Conservation (phyloP, 768 basidiomycete genomes). For the Lactarius sanguifluus region DNA sequence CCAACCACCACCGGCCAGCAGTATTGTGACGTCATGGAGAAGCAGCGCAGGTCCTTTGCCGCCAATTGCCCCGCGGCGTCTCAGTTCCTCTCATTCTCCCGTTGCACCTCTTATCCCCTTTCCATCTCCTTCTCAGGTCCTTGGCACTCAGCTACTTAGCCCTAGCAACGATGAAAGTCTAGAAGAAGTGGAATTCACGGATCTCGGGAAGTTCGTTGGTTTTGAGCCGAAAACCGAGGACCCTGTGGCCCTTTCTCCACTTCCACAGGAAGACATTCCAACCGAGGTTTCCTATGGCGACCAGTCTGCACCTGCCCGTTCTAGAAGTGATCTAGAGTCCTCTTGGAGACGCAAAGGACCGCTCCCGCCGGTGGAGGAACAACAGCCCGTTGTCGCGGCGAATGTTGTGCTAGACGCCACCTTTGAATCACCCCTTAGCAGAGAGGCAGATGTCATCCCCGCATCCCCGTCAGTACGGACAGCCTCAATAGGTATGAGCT, state of each 20-base stretch:
- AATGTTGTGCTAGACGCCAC: slow-evolving; percentile 9
- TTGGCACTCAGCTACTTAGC: slow-evolving; percentile 41
- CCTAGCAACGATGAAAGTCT: slow-evolving; percentile 57
- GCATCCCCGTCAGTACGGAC: slow-evolving; percentile 15
- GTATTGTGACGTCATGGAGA: slow-evolving; percentile 66
- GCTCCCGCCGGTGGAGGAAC: slow-evolving; percentile 19
- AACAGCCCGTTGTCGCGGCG: slow-evolving; percentile 9
- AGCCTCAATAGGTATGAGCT: background rate
- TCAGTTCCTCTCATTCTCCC: slow-evolving; percentile 34
- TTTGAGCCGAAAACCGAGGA: slow-evolving; percentile 34
- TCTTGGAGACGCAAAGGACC: slow-evolving; percentile 46
- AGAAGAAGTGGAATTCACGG: slow-evolving; percentile 79
- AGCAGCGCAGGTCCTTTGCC: slow-evolving; percentile 44
- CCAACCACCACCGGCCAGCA: slow-evolving; percentile 10
- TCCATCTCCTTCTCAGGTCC: slow-evolving; percentile 35
- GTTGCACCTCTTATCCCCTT: slow-evolving; percentile 38
- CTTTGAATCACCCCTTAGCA: slow-evolving; percentile 8
- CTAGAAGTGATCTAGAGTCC: slow-evolving; percentile 39
- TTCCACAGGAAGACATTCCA: slow-evolving; percentile 26
- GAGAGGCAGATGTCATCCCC: slow-evolving; percentile 13
- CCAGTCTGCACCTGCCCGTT: slow-evolving; percentile 12
- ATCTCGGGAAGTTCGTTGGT: slow-evolving; percentile 69
- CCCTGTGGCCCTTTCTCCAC: background rate
- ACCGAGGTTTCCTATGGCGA: slow-evolving; percentile 44
- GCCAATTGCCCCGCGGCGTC: slow-evolving; percentile 32